Percentiles rank a stretch among this genome's conserved stretches.
phyloP scores from a whole-genome alignment of 2,329 filamentous ascomycete genomes.

The Neocatenulostroma microsporum region DNA sequence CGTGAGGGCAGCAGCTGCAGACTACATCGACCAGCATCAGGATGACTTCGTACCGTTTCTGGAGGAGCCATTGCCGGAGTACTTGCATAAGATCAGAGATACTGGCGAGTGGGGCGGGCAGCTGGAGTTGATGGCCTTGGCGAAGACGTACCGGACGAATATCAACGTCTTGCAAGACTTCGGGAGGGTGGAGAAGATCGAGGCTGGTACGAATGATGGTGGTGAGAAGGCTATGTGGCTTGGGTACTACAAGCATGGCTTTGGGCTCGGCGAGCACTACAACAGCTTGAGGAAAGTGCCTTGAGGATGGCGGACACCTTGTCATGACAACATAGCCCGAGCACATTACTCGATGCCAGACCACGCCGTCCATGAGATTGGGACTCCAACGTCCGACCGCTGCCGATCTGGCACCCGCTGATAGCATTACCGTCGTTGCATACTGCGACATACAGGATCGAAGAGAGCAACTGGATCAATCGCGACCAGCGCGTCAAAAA shows the following conservation, averaged over 20 bases:
- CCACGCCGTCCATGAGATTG: no score
- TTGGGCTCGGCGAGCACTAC: conserved; percentile 93
- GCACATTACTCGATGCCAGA: no score
- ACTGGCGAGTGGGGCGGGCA: conserved; percentile 97
- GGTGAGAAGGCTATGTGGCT: conserved; percentile 66
- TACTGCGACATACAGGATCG: no score
- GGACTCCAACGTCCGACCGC: no score
- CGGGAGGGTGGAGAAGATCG: conserved; percentile 69
- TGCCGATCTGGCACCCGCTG: no score
- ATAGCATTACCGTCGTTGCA: no score
- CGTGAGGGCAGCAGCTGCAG: conserved; percentile 64
- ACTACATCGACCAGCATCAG: conserved; percentile 64
- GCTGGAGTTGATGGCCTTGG: conserved; percentile 77
- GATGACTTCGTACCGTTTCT: conserved; percentile 83
- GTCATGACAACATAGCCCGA: no score
- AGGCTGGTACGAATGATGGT: conserved; percentile 38
- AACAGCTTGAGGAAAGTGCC: conserved; percentile 60
- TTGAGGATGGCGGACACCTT: no score
- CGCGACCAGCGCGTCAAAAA: no score
- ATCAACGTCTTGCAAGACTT: conserved; percentile 80
- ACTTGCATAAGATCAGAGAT: conserved; percentile 68
- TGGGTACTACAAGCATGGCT: conserved; percentile 90
- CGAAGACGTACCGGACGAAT: conserved; percentile 67
- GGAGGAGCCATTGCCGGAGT: conserved; percentile 67
- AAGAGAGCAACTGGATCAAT: no score